A percentile compares a stretch with the other conserved stretches of the same genome.
phyloP scores from a whole-genome alignment of 768 basidiomycete species.

The Rhizopogon roseolus region DNA sequence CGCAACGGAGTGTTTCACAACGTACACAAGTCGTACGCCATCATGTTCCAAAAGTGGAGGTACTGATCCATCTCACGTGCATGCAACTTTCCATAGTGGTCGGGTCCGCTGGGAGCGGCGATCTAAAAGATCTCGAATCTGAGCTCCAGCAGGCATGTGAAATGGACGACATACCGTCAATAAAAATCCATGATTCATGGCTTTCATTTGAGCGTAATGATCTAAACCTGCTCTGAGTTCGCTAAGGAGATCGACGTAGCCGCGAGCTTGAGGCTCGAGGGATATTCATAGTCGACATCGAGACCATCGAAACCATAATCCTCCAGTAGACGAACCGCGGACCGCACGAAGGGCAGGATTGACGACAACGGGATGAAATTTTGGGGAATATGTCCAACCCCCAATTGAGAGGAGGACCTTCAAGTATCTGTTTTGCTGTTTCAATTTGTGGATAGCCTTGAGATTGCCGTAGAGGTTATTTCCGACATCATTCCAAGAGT shows the following conservation, averaged over 20 bases:
- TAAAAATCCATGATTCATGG: constrained; percentile 58
- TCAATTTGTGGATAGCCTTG: constrained; percentile 88
- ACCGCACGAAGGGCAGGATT: constrained; percentile 61
- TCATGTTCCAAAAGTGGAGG: constrained; percentile 96
- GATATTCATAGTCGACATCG: constrained; percentile 94
- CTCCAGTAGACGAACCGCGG: constrained; percentile 75
- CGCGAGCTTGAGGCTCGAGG: constrained; percentile 71
- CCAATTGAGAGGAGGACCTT: constrained; percentile 87
- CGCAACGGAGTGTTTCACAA: constrained; percentile 4
- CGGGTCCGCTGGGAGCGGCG: constrained; percentile 88
- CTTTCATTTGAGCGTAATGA: constrained; percentile 60
- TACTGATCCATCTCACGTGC: constrained; percentile 81
- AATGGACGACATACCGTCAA: constrained; percentile 51
- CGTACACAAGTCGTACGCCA: constrained; percentile 86
- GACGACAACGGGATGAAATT: constrained; percentile 80
- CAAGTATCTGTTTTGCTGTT: constrained; percentile 78
- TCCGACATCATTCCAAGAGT: constrained; percentile 91
- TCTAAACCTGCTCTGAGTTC: constrained; percentile 77
- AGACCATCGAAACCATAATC: constrained; percentile 92
- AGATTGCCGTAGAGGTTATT: constrained; percentile 94
- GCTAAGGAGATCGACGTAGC: constrained; percentile 78
- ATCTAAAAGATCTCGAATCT: constrained; percentile 43
- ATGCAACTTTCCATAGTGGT: constrained; percentile 77
- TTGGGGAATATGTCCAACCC: constrained; percentile 91
- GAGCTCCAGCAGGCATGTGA: background rate